A percentile compares a stretch with the other conserved stretches of the same genome.
These are phyloP conservation scores for Fusarium vanettenii DNA, from an alignment of 2,329 filamentous ascomycete genomes.

Conservation along the genomic window DNA sequence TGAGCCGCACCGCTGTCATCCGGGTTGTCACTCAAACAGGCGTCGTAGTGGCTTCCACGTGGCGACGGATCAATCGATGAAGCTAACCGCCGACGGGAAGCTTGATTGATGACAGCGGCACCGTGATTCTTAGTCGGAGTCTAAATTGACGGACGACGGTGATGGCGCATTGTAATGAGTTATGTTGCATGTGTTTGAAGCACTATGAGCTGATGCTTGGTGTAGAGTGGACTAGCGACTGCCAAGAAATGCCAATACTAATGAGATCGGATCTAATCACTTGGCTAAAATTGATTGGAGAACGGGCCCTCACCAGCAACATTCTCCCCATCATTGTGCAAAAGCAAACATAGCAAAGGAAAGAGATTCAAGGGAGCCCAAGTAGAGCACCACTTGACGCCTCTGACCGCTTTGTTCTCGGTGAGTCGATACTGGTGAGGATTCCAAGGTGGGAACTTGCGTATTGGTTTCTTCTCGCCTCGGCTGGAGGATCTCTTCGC, in stretches of 20 bases:
- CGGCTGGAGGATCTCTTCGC: neutral
- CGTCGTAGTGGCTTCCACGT: neutral
- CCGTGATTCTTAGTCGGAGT: neutral
- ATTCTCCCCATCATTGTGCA: neutral
- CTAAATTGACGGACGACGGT: neutral
- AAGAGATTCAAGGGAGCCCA: neutral
- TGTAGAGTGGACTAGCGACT: neutral
- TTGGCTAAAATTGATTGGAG: neutral
- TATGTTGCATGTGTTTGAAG: neutral
- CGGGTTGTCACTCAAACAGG: neutral
- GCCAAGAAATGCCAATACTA: neutral
- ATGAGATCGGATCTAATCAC: neutral
- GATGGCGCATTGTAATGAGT: neutral
- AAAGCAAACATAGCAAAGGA: neutral
- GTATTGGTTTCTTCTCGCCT: neutral
- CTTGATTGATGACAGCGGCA: neutral
- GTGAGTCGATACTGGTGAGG: neutral
- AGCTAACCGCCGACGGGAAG: neutral
- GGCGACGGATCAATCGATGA: neutral
- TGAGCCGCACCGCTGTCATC: neutral
- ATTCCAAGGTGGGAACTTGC: neutral
- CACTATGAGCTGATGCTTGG: neutral
- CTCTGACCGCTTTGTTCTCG: neutral
- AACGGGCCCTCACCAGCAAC: neutral
- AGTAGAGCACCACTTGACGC: neutral